phyloP scores from a whole-genome alignment of 257 asterid genomes.

The Rubia yunnanensis region DNA sequence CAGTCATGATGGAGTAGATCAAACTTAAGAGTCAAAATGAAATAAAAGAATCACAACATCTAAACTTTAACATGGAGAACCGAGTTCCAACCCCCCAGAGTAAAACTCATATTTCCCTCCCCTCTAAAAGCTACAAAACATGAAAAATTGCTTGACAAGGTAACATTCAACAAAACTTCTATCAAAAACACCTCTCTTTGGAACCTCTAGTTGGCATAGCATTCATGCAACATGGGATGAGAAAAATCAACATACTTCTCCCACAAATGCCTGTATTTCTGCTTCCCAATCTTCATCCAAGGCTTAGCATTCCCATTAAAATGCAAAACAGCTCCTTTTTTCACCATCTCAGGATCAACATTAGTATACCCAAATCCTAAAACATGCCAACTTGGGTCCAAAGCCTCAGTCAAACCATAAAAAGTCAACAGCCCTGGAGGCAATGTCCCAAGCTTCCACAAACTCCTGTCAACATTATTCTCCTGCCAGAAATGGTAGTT shows the following conservation, averaged over 20 bases:
- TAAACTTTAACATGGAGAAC: too few relatives aligned
- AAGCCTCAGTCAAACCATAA: slow-evolving; percentile 4
- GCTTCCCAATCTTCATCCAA: slow-evolving; percentile 9
- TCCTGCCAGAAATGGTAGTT: slow-evolving; percentile 8
- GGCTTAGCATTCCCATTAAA: slow-evolving; percentile 9
- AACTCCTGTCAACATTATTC: slow-evolving; percentile 3
- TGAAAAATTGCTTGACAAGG: background rate
- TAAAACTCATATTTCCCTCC: background rate
- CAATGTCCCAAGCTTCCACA: slow-evolving; percentile 7
- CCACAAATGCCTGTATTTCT: slow-evolving; percentile 1
- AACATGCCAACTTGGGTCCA: slow-evolving; percentile 6
- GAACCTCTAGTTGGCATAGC: background rate
- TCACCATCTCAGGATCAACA: slow-evolving; percentile 3
- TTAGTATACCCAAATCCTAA: slow-evolving; percentile 4
- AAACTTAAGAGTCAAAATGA: too few relatives aligned
- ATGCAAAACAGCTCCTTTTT: slow-evolving; percentile 6
- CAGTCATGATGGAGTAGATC: too few relatives aligned
- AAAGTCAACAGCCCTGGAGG: slow-evolving; percentile 7
- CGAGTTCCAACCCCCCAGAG: too few relatives aligned
- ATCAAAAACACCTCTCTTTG: background rate
- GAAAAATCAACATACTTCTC: slow-evolving; percentile 4
- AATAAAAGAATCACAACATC: too few relatives aligned
- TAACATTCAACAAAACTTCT: background rate
- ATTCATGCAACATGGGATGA: slow-evolving; percentile 4
- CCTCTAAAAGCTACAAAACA: background rate